Evolutionary conservation across 805 yeast genomes (phyloP).

Genomic region (Lipomyces sp.): DNA sequence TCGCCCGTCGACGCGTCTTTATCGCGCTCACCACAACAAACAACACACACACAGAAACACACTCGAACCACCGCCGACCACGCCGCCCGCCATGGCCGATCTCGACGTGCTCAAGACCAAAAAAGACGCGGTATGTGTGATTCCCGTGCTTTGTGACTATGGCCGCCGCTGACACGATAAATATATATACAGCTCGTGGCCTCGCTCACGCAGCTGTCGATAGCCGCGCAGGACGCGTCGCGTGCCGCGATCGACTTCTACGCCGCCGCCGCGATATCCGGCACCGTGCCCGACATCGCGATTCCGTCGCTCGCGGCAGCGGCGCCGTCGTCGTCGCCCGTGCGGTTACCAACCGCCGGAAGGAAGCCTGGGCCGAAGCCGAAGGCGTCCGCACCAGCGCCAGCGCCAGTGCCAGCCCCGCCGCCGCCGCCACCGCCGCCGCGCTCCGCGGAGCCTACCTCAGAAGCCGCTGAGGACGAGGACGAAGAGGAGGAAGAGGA

Average conservation of each 20-base stretch:
- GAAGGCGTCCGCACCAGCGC: slow-evolving; percentile 1
- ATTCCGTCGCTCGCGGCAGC: slow-evolving; percentile 31
- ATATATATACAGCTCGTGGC: slow-evolving; percentile 24
- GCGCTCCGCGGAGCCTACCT: slow-evolving; percentile 3
- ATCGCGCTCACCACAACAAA: no score
- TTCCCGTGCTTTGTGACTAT: not conserved
- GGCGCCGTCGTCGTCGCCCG: slow-evolving; percentile 21
- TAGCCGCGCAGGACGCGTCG: slow-evolving; percentile 24
- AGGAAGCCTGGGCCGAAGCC: slow-evolving; percentile 14
- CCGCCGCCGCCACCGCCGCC: slow-evolving; percentile 3
- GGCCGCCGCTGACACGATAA: not conserved
- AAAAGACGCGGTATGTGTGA: slow-evolving; percentile 39
- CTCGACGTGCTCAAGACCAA: slow-evolving; percentile 32
- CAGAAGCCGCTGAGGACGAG: slow-evolving; percentile 9
- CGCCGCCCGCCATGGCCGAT: slow-evolving; percentile 11
- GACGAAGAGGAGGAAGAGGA: slow-evolving; percentile 28
- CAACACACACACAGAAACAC: no score
- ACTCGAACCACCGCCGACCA: not conserved
- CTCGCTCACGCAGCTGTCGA: slow-evolving; percentile 26
- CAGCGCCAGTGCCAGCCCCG: slow-evolving; percentile 13
- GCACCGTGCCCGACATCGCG: slow-evolving; percentile 38
- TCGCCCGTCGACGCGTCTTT: no score
- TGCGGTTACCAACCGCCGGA: slow-evolving; percentile 31
- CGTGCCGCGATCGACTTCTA: slow-evolving; percentile 27
- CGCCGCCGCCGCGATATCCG: slow-evolving; percentile 31